A percentile compares a stretch with the other conserved stretches of the same genome.
phyloP scores from a whole-genome alignment of 306 rosid genomes.

The Lathyrus tuberosus region DNA sequence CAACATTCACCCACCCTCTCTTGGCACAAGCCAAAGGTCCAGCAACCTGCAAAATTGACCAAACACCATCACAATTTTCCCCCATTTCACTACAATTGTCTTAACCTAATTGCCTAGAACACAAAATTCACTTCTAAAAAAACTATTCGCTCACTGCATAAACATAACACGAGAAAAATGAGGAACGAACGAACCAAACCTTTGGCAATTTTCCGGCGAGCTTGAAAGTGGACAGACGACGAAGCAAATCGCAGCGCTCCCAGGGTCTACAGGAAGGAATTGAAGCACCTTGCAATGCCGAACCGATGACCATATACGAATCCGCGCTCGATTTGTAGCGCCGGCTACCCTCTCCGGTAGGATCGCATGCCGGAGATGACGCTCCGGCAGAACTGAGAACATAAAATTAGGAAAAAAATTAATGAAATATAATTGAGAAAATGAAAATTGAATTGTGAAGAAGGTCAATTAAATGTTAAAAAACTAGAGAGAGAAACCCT shows the following conservation, averaged over 20 bases:
- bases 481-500: slow-evolving; percentile 16
- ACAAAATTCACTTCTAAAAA: not conserved
- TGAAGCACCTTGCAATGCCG: slow-evolving; percentile 58
- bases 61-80: not conserved
- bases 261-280: slow-evolving; percentile 83
- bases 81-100: not conserved
- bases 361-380: slow-evolving; percentile 70
- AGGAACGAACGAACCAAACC: slow-evolving; percentile 69
- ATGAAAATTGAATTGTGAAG: slow-evolving; percentile 10
- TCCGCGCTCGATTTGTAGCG: slow-evolving; percentile 70
- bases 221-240: slow-evolving; percentile 92
- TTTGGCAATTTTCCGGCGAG: slow-evolving; percentile 82
- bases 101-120: not conserved
- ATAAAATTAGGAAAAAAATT: too few relatives aligned
- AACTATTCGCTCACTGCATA: too few relatives aligned
- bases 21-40: slow-evolving; percentile 84
- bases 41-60: slow-evolving; percentile 44
- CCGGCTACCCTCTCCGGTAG: slow-evolving; percentile 58
- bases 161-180: too few relatives aligned
- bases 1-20: slow-evolving; percentile 89
- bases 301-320: slow-evolving; percentile 61
- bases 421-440: not conserved
- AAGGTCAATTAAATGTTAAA: not conserved
- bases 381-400: slow-evolving; percentile 85
- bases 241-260: slow-evolving; percentile 93